Evolutionary conservation across 2,329 filamentous ascomycete genomes (phyloP).

Genomic region (Xylaria sp.): DNA sequence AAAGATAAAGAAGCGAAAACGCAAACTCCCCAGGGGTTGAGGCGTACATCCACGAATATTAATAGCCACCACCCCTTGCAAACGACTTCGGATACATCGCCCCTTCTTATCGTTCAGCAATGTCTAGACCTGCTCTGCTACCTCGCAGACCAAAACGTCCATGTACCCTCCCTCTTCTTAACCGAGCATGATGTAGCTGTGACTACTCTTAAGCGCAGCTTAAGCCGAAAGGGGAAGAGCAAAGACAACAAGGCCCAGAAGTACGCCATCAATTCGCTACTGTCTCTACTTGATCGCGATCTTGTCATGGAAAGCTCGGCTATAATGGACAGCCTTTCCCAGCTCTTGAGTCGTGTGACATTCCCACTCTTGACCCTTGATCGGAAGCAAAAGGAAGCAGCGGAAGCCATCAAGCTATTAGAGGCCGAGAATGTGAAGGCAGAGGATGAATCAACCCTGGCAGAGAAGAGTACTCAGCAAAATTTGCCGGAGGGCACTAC

Average conservation of each 20-base stretch:
- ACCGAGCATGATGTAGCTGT: slow-evolving; percentile 87
- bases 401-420: slow-evolving; percentile 53
- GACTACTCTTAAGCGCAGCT: slow-evolving; percentile 78
- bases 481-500: slow-evolving; percentile 31
- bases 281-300: slow-evolving; percentile 89
- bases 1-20: slow-evolving; percentile 71
- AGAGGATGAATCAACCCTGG: slow-evolving; percentile 35
- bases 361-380: slow-evolving; percentile 84
- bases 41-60: slow-evolving; percentile 76
- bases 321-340: slow-evolving; percentile 93
- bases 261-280: slow-evolving; percentile 90
- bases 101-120: slow-evolving; percentile 94
- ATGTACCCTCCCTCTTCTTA: slow-evolving; percentile 91
- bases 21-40: slow-evolving; percentile 84
- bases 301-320: slow-evolving; percentile 96
- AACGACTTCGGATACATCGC: slow-evolving; percentile 87
- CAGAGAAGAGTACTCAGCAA: slow-evolving; percentile 23
- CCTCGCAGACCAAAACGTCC: slow-evolving; percentile 83
- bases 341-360: slow-evolving; percentile 88
- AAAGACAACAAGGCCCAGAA: slow-evolving; percentile 87
- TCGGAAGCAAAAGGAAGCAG: slow-evolving; percentile 66
- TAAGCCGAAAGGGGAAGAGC: slow-evolving; percentile 85
- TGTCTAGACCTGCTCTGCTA: slow-evolving; percentile 88
- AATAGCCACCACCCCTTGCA: slow-evolving; percentile 57
- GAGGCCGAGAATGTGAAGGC: slow-evolving; percentile 45